Percentiles rank a stretch among this genome's conserved stretches.
phyloP scores from a whole-genome alignment of 164 flowering plant species.

The Chimonanthus praecox region DNA sequence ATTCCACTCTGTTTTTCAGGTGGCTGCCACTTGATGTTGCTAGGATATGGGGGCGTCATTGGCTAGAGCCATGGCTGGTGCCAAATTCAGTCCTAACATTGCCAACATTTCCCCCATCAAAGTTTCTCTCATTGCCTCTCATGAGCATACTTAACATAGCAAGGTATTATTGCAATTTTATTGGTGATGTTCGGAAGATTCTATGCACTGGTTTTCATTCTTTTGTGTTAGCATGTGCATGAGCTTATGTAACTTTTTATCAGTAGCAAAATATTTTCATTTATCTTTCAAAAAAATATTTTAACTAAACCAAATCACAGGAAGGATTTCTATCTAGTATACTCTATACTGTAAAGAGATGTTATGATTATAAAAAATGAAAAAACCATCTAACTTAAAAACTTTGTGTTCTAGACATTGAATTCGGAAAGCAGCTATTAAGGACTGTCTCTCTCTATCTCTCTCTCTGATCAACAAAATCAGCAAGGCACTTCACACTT shows the following conservation, averaged over 20 bases:
- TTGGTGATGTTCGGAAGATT: not conserved
- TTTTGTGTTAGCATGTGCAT: not conserved
- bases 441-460: too few relatives aligned
- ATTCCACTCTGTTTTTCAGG: conserved; percentile 30
- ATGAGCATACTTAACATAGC: conserved; percentile 84
- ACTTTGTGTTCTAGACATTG: too few relatives aligned
- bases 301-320: too few relatives aligned
- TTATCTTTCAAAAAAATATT: not conserved
- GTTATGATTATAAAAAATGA: too few relatives aligned
- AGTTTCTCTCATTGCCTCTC: conserved; percentile 77
- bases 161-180: conserved; percentile 44
- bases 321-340: too few relatives aligned
- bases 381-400: too few relatives aligned
- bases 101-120: conserved; percentile 74
- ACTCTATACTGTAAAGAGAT: too few relatives aligned
- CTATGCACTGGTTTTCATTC: not conserved
- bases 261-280: not conserved
- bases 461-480: too few relatives aligned
- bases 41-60: conserved; percentile 93
- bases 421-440: too few relatives aligned
- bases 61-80: conserved; percentile 80
- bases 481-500: too few relatives aligned
- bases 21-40: conserved; percentile 97
- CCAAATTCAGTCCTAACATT: conserved; percentile 58
- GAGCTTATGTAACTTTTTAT: not conserved